Base-by-base conservation (phyloP, 176 grass and related monocot species). In the Musa troglodytarum region DNA sequence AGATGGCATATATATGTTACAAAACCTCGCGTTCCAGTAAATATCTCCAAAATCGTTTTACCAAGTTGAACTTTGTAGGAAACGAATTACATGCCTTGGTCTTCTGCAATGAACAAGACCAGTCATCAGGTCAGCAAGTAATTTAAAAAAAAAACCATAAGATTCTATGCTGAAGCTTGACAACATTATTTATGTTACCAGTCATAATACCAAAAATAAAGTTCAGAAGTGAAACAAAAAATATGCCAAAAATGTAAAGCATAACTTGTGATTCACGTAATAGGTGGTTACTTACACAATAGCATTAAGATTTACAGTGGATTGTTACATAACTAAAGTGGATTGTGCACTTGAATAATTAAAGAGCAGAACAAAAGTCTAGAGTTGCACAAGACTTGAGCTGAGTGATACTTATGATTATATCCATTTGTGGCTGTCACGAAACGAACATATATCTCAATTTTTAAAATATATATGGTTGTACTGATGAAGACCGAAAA, bases 31-130 rank as follows among this genome's bases (percentile, higher is more conserved):
- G 82, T 76, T 90, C 82, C 65, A 98, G 61, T 56, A 98, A 76
- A 79, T 89, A 90, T 78, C 73, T 91, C 95, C 90, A 98, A 81
- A 98, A 93, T 86, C 95, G 88, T 80, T 98, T 98, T 57, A 90
- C 82, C 65, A 94, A 82, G 72, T 69, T 86, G 69, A 98, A 98
- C 79, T 89, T 80, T 49, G 28, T 75, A 80, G 95, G 90, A 63
- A 91, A 93, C 8, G 75, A 78, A 78, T 91, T 98, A 61, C 64
- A 91, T 58, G 83, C 58, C 73, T 89, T 91, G 74, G 80, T 85
- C 76, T 98, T 93, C 95, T 98, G 80, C 73, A 83, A 63, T 73
- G 9, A 77, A 73, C 10, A 28, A 72, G 63, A 70, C 72, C 1
- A 74, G 25, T 57, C 70, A 20, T 83, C 78, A 88, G 66, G 80